Evolutionary conservation across 2,329 filamentous ascomycete genomes (phyloP), one percentile per base, ranked within the genome.

Genomic region (Beauveria australis): DNA sequence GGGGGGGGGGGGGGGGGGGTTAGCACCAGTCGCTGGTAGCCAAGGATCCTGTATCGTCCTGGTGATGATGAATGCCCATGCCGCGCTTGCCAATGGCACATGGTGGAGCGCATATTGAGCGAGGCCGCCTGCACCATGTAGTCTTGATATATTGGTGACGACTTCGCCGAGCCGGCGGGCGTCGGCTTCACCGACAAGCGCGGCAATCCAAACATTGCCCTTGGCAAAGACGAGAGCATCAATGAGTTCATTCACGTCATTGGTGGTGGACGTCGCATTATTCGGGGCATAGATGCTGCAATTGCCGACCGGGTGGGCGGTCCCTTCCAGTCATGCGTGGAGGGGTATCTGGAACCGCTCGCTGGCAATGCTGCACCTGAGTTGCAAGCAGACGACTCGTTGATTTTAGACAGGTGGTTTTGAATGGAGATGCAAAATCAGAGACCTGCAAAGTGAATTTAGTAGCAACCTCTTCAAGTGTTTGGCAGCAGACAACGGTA

Each of bases 71-170:
- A 30, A 30, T 62, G 12, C 63, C 57, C 0, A 64, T 61, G 8
- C 60, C 41, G 7, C 59, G 62, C 10, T 57, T 47, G 37, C 43
- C 24, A 4, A 62, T 60, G 14, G 52, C 30, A 37, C 22, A 62
- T 54, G 26, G 43, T 61, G 19, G 54, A 37, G 19, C 67, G 66
- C 67, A 67, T 68, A 54, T 66, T 68, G 43, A 67, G 61, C 0
- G 65, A 66, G 65, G 65, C 65, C 0, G 66, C 67, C 47, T 71
- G 69, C 0, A 67, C 66, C 62, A 70, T 68, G 37, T 68, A 69
- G 1, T 62, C 63, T 8, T 64, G 61, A 57, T 71, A 71, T 10
- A 69, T 54, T 53, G 18, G 62, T 63, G 1, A 64, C 62, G 18
- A 61, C 63, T 1, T 64, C 53, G 1, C 63, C 60, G 24, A 66